Conservation (phyloP, 768 basidiomycete genomes). For the Tylopilus subfusipes region DNA sequence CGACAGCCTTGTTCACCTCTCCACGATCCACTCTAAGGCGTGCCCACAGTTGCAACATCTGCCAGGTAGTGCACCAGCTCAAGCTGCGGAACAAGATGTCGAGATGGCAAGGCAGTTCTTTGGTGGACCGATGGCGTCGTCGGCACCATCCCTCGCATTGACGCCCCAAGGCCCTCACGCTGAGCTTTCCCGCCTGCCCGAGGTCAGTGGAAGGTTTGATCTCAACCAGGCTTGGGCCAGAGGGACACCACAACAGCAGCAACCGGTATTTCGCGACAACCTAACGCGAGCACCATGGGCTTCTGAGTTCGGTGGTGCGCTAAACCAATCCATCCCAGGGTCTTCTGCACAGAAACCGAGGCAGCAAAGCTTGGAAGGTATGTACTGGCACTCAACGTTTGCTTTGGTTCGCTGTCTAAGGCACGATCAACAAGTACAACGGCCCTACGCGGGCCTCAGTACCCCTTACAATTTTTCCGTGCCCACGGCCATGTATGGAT, state of each 20-base stretch:
- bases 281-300: constrained; percentile 46
- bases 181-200: constrained; percentile 28
- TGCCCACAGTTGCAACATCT: constrained; percentile 66
- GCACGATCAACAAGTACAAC: constrained; percentile 29
- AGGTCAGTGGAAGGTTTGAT: constrained; percentile 31
- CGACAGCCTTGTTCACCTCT: constrained; percentile 15
- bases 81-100: constrained; percentile 61
- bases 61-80: constrained; percentile 50
- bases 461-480: constrained; percentile 38
- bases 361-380: constrained; percentile 27
- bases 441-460: constrained; percentile 36
- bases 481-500: constrained; percentile 29
- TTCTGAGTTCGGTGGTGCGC: constrained; percentile 47
- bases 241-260: constrained; percentile 45
- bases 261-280: constrained; percentile 35
- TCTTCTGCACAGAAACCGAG: constrained; percentile 33
- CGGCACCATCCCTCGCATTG: constrained; percentile 35
- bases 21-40: not conserved
- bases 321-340: constrained; percentile 18
- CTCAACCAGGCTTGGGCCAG: constrained; percentile 53
- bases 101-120: constrained; percentile 82
- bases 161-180: constrained; percentile 31
- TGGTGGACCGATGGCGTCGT: constrained; percentile 38
- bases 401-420: constrained; percentile 3
- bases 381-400: not conserved